Evolutionary conservation across 331 rosid genomes (phyloP).

Genomic region (Cucumis variabilis): DNA sequence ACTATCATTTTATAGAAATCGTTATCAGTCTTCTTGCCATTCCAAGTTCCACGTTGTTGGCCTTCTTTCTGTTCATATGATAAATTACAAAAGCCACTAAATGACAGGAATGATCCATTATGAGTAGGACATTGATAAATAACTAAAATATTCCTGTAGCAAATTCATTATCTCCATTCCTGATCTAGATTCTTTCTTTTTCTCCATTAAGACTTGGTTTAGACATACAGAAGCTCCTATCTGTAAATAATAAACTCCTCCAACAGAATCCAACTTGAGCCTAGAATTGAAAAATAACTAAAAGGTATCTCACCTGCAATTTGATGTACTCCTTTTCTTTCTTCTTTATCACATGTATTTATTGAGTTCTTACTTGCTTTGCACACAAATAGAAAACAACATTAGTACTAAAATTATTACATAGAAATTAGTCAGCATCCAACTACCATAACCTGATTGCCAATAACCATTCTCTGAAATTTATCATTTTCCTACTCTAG

Average conservation of each 20-base stretch:
- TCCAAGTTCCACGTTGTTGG: constrained; percentile 99
- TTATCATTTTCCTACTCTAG: constrained; percentile 95
- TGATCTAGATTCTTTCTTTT: constrained; percentile 97
- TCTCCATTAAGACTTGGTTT: constrained; percentile 98
- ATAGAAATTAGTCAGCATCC: too few species aligned
- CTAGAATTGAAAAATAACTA: too few species aligned
- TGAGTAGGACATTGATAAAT: not conserved
- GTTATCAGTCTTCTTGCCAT: too few species aligned
- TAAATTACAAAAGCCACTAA: constrained; percentile 14
- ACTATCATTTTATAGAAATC: constrained; percentile 95
- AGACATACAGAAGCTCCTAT: too few species aligned
- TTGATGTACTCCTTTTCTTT: too few species aligned
- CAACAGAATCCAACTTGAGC: too few species aligned
- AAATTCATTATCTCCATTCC: constrained; percentile 99
- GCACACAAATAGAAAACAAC: too few species aligned
- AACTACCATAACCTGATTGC: constrained; percentile 83
- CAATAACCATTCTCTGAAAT: constrained; percentile 97
- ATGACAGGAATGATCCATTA: constrained; percentile 35
- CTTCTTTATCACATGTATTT: too few species aligned
- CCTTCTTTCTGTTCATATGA: constrained; percentile 88
- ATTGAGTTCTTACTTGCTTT: too few species aligned
- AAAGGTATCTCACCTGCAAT: too few species aligned
- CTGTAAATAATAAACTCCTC: too few species aligned
- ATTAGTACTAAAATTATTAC: too few species aligned
- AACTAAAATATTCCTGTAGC: constrained; percentile 77